Evolutionary conservation across 495 filamentous ascomycete species (phyloP), one percentile per base, ranked within the genome.

Genomic region (Rusavskia elegans): DNA sequence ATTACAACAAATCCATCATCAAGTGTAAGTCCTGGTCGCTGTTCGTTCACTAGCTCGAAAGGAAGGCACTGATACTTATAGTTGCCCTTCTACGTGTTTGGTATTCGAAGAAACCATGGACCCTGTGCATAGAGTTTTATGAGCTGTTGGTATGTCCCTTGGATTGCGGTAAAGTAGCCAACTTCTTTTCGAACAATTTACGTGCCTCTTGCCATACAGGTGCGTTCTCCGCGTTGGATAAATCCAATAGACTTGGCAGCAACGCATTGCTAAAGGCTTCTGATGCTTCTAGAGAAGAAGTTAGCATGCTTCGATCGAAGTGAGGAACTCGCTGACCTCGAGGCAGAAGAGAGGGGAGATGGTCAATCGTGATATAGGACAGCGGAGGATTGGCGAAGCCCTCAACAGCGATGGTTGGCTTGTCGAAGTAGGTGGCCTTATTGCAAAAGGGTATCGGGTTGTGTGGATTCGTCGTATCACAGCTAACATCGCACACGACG

Each of bases 401-500:
- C 17, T 25, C 35, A 0, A 52, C 39, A 14, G n/a, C 6, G 5
- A 52, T 19, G 17, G 50, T 52, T 1, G 50, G 50, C 4, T 52
- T 52, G 11, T 16, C 14, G 17, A 52, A 52, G 27, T 17, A 45
- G 19, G 50, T 52, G 4, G 35, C 23, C 16, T 16, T 44, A 27
- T 39, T 29, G 25, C 41, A 52, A 17, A 52, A 45, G 13, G 13
- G n/a, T 3, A 52, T 25, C n/a, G 50, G 50, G n/a, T 52, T 52
- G 17, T 41, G 14, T 14, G 50, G 50, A 20, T 14, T 21, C 5
- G 35, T 52, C 2, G 50, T 36, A 44, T 52, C 50, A 36, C 50
- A 52, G n/a, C 27, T 35, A 54, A 96, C 87, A 66, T 96, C 90
- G 68, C 87, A 94, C 40, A 96, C 81, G 19, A 96, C 89, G 40